Conservation (phyloP, 257 asterid species). For the Cordia subcordata region DNA sequence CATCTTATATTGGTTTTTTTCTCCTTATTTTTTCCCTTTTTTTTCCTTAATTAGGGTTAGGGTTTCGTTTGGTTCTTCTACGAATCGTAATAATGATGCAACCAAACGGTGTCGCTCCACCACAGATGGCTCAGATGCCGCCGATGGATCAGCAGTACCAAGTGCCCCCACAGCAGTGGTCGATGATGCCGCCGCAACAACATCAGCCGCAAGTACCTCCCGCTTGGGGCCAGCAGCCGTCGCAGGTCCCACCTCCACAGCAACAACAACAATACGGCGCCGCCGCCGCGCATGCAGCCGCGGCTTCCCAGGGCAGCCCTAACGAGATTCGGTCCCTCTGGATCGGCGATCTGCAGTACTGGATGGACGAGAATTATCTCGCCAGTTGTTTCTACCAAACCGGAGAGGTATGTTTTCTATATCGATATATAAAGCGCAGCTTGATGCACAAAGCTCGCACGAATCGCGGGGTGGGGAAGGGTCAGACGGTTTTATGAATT, state of each 20-base stretch:
- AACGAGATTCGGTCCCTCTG: conserved; percentile 71
- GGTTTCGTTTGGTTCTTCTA: conserved; percentile 6
- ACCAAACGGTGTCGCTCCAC: conserved; percentile 64
- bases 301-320: conserved; percentile 15
- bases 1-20: background rate
- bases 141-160: conserved; percentile 37
- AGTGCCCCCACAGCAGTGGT: conserved; percentile 20
- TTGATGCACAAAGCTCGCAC: too few relatives aligned
- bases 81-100: conserved; percentile 50
- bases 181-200: conserved; percentile 29
- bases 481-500: too few relatives aligned
- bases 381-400: conserved; percentile 49
- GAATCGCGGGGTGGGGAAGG: too few relatives aligned
- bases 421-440: too few relatives aligned
- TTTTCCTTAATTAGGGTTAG: conserved; percentile 18
- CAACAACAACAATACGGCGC: conserved; percentile 49
- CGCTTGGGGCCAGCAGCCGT: conserved; percentile 40
- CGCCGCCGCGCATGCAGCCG: conserved; percentile 15
- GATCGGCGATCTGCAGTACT: conserved; percentile 87
- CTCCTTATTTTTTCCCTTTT: background rate
- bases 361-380: conserved; percentile 87
- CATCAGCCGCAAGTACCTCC: conserved; percentile 31
- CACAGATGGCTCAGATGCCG: conserved; percentile 36
- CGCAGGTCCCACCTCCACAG: conserved; percentile 45
- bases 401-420: conserved; percentile 49